A percentile compares a stretch with the other conserved stretches of the same genome.
Conservation (phyloP, 768 basidiomycete species). For the Kockovaella imperatae region DNA sequence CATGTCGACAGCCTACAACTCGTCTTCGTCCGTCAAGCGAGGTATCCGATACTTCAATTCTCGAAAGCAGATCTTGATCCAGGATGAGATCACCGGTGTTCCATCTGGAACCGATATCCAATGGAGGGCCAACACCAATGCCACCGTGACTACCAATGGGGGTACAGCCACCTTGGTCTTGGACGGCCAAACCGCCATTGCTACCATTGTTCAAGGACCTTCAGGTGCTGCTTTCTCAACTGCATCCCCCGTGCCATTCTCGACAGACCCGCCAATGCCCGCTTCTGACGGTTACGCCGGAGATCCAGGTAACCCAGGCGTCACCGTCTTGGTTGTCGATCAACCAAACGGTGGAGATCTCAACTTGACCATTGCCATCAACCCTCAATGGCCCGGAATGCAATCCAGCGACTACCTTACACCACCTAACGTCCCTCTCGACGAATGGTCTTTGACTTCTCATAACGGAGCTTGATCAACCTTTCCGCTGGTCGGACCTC, state of each 20-base stretch:
- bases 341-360: slow-evolving; percentile 60
- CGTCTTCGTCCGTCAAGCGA: slow-evolving; percentile 57
- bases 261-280: slow-evolving; percentile 56
- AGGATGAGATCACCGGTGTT: slow-evolving; percentile 71
- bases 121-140: slow-evolving; percentile 97
- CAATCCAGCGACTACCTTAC: slow-evolving; percentile 55
- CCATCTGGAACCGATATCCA: slow-evolving; percentile 48
- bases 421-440: slow-evolving; percentile 63
- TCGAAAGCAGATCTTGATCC: slow-evolving; percentile 79
- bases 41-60: slow-evolving; percentile 76
- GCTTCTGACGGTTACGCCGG: slow-evolving; percentile 29
- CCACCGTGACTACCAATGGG: slow-evolving; percentile 52
- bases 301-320: slow-evolving; percentile 66
- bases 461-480: too few species aligned
- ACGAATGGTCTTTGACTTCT: slow-evolving; percentile 68
- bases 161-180: slow-evolving; percentile 70
- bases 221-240: slow-evolving; percentile 59
- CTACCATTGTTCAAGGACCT: slow-evolving; percentile 62
- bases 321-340: slow-evolving; percentile 69
- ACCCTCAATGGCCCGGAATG: slow-evolving; percentile 70
- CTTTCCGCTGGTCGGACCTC: too few species aligned
- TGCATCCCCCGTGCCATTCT: slow-evolving; percentile 53
- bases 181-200: slow-evolving; percentile 59
- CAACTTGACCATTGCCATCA: slow-evolving; percentile 77
- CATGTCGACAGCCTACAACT: slow-evolving; percentile 59